phyloP scores from a whole-genome alignment of 345 rosid species.

The Linum lewisii region DNA sequence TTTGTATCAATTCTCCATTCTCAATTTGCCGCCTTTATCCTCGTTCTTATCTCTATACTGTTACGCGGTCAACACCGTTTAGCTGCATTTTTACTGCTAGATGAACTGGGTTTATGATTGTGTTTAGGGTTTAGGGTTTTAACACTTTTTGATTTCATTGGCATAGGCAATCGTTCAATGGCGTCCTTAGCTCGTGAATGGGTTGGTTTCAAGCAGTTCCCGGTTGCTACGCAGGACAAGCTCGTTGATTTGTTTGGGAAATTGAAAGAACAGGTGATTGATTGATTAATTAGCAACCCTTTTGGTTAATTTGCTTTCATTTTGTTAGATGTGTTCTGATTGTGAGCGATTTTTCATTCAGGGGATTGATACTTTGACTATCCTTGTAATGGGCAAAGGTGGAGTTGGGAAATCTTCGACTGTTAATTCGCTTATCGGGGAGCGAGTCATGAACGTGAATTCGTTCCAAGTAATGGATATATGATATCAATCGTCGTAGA shows the following conservation, averaged over 20 bases:
- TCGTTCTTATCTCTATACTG: no score
- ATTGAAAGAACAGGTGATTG: conserved; percentile 76
- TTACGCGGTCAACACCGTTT: not conserved
- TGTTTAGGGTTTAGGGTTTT: conserved; percentile 22
- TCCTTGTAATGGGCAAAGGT: conserved; percentile 88
- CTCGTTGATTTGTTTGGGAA: conserved; percentile 62
- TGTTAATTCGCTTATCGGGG: conserved; percentile 70
- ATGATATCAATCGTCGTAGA: not conserved
- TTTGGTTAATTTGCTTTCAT: no score
- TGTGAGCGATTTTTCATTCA: conserved; percentile 13
- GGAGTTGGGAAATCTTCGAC: conserved; percentile 88
- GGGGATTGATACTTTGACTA: conserved; percentile 58
- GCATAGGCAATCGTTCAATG: conserved; percentile 13
- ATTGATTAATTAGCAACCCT: not conserved
- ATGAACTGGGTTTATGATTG: not conserved
- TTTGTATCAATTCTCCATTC: not conserved
- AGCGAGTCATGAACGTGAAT: conserved; percentile 58
- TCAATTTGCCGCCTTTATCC: not conserved
- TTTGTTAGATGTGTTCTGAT: not conserved
- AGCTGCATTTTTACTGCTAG: conserved; percentile 1
- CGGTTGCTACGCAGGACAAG: conserved; percentile 61
- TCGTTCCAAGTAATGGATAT: conserved; percentile 54
- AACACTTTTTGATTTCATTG: not conserved
- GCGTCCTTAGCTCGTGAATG: conserved; percentile 47
- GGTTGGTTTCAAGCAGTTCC: conserved; percentile 74